phyloP scores from a whole-genome alignment of 768 basidiomycete species.

The Leccinum imitatum region DNA sequence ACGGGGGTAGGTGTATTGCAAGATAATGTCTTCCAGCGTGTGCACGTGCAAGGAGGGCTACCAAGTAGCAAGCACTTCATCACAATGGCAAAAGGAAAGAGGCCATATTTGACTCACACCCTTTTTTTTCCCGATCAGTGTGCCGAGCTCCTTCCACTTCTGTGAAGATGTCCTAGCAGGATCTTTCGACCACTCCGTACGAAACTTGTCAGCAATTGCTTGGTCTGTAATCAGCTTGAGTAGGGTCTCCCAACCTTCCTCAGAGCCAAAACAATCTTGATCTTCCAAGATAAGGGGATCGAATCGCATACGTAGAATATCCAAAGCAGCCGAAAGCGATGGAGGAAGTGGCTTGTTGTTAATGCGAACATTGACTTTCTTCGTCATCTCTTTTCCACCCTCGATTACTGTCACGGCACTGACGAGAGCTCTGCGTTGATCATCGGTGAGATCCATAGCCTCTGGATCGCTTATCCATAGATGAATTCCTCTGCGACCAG shows the following conservation, averaged over 20 bases:
- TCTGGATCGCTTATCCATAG: slow-evolving; percentile 92
- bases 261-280: slow-evolving; percentile 77
- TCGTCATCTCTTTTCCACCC: slow-evolving; percentile 76
- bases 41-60: slow-evolving; percentile 44
- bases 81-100: neutral
- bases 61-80: slow-evolving; percentile 3
- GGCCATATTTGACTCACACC: slow-evolving; percentile 30
- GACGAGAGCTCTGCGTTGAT: slow-evolving; percentile 85
- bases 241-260: slow-evolving; percentile 72
- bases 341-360: slow-evolving; percentile 60
- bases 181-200: slow-evolving; percentile 56
- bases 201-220: slow-evolving; percentile 46
- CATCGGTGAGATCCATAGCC: slow-evolving; percentile 89
- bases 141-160: slow-evolving; percentile 73
- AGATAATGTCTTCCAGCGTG: slow-evolving; percentile 81
- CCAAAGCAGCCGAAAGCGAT: slow-evolving; percentile 55
- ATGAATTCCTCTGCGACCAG: slow-evolving; percentile 97
- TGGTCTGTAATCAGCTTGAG: slow-evolving; percentile 73
- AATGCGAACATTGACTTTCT: slow-evolving; percentile 73
- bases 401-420: slow-evolving; percentile 82
- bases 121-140: slow-evolving; percentile 29
- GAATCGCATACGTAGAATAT: slow-evolving; percentile 58
- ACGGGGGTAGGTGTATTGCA: slow-evolving; percentile 95
- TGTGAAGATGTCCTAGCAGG: slow-evolving; percentile 55
- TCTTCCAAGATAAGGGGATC: slow-evolving; percentile 67